phyloP scores from a whole-genome alignment of 176 grass and related monocot genomes.

The Bromus sterilis region DNA sequence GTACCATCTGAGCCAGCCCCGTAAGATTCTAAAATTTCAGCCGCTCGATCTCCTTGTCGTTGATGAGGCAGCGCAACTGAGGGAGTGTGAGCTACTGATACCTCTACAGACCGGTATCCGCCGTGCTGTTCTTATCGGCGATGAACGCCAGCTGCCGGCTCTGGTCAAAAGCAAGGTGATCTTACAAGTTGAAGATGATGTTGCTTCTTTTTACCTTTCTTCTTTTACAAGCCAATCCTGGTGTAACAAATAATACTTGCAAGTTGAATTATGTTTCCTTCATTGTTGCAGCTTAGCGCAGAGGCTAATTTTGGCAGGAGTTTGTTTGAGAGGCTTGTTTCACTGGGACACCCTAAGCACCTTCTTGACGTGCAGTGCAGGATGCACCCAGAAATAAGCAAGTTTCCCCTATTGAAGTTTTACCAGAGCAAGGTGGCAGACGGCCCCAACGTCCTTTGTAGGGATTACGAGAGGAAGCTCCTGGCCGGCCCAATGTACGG shows the following conservation, averaged over 20 bases:
- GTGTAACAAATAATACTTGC: no score
- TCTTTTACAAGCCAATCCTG: no score
- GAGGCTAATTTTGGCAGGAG: conserved; percentile 57
- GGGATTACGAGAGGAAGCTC: conserved; percentile 25
- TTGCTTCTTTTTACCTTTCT: background rate
- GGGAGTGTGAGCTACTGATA: conserved; percentile 40
- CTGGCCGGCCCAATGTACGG: conserved; percentile 43
- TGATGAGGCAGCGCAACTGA: conserved; percentile 59
- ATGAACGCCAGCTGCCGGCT: conserved; percentile 57
- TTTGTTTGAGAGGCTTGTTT: conserved; percentile 61
- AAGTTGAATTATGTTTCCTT: background rate
- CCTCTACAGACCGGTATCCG: no score
- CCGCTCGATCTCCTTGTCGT: conserved; percentile 26
- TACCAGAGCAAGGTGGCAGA: conserved; percentile 50
- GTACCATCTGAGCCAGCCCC: no score
- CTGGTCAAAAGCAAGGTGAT: conserved; percentile 58
- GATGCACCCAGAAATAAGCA: conserved; percentile 71
- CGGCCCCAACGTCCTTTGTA: conserved; percentile 45
- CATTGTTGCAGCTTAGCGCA: conserved; percentile 25
- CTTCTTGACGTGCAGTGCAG: conserved; percentile 62
- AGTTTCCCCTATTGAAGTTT: conserved; percentile 54
- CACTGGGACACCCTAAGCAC: conserved; percentile 47
- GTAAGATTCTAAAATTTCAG: no score
- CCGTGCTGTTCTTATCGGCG: conserved; percentile 50
- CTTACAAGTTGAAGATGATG: no score